Conservation (phyloP, 208 protist species). For the Leishmania amazonensis region DNA sequence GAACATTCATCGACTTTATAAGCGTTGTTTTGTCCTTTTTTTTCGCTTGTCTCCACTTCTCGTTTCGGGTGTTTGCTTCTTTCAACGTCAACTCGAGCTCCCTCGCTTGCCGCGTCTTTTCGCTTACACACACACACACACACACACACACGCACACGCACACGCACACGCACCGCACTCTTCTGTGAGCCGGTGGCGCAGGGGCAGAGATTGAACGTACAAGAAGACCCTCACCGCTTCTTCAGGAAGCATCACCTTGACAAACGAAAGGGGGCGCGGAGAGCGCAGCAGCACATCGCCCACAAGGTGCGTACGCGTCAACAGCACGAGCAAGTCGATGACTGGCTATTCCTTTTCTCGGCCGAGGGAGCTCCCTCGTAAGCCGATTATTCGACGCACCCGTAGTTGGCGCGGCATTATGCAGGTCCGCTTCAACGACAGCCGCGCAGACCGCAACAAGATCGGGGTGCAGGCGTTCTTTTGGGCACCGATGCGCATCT, state of each 20-base stretch:
- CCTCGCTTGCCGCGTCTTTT: not conserved
- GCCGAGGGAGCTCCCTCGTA: conserved; percentile 28
- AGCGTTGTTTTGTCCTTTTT: not conserved
- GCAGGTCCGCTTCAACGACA: conserved; percentile 90
- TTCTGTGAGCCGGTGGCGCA: not conserved
- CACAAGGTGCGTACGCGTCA: not conserved
- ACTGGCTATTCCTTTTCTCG: conserved; percentile 14
- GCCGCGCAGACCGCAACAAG: conserved; percentile 63
- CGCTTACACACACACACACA: not conserved
- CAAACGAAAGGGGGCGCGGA: not conserved
- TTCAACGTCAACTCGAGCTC: not conserved
- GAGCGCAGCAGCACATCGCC: not conserved
- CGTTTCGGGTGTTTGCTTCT: not conserved
- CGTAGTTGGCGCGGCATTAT: conserved; percentile 91
- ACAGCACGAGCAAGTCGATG: not conserved
- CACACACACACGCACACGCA: not conserved
- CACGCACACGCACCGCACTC: not conserved
- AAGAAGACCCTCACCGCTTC: not conserved
- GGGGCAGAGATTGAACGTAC: not conserved
- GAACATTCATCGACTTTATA: not conserved
- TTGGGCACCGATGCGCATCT: conserved; percentile 77
- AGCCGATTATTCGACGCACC: conserved; percentile 81
- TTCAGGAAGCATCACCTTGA: not conserved
- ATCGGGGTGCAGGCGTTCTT: conserved; percentile 65
- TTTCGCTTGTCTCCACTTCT: not conserved